phyloP scores from a whole-genome alignment of 129 eudicot genomes.

The Gnaphalium uliginosum region DNA sequence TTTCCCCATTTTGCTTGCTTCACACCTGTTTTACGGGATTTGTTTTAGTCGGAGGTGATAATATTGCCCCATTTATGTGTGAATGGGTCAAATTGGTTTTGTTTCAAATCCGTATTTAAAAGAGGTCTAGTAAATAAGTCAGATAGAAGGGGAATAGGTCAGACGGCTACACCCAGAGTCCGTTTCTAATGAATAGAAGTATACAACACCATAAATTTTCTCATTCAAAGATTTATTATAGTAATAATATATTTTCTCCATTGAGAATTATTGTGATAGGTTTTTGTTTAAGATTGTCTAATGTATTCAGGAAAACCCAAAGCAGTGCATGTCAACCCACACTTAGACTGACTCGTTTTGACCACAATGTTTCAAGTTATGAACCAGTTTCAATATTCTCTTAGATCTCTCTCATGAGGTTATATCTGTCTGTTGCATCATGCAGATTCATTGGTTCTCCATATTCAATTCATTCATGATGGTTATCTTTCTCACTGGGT shows the following conservation, averaged over 20 bases:
- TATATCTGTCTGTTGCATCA: slow-evolving; percentile 2
- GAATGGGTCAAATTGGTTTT: too few relatives aligned
- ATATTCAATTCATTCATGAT: slow-evolving; percentile 95
- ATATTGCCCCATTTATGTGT: too few relatives aligned
- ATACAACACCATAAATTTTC: not conserved
- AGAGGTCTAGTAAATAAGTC: not conserved
- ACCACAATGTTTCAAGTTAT: not conserved
- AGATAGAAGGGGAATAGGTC: too few relatives aligned
- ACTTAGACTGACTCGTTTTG: not conserved
- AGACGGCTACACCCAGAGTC: too few relatives aligned
- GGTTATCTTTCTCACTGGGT: slow-evolving; percentile 89
- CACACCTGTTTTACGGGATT: not conserved
- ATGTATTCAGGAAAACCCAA: too few relatives aligned
- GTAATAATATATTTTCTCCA: not conserved
- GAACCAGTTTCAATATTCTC: not conserved
- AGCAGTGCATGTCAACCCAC: not conserved
- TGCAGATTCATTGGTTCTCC: slow-evolving; percentile 94
- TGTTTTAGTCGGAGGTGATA: not conserved
- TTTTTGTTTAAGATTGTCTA: too few relatives aligned
- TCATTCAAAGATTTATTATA: not conserved
- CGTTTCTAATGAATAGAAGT: not conserved
- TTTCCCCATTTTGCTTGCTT: not conserved
- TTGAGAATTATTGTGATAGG: not conserved
- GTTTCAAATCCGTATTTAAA: too few relatives aligned
- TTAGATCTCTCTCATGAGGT: not conserved